Base-by-base conservation (phyloP, 1,284 basidiomycete species). In the Trametes hirsuta region DNA sequence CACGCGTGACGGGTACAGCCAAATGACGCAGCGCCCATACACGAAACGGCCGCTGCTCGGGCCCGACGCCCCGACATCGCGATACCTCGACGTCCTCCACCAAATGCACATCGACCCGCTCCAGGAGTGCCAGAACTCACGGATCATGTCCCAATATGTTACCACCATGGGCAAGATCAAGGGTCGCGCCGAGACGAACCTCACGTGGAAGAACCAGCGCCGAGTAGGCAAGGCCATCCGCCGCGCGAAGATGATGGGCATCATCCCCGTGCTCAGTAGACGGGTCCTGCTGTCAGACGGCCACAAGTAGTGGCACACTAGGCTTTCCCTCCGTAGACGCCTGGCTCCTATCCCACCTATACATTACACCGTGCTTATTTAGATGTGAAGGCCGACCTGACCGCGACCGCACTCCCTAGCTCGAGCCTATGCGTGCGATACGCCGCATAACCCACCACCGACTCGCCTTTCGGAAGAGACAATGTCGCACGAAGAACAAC, bases 201-300 rank as follows among this genome's bases (percentile, higher is more conserved):
- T 98, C 51, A 95, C 95, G 4, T 84, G 88, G 75, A 88, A 87
- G 74, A 91, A 80, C 64, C 96, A 98, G 75, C 82, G 94, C 46
- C 81, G 81, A 63, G 71, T 98, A 4, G 92, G 88, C 47, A 96
- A 96, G 77, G 93, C 96, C 40, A 91, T 98, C 59, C 86, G 93
- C 58, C 82, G 97, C 57, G 93, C 97, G 54, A 93, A 93, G 75
- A 92, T 90, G 80, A 96, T 98, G 91, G 96, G 96, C 47, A 73
- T 96, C 61, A 85, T 98, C 62, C 91, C 93, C 3, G 71, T 84
- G 45, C 81, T 87, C 68, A 86, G 84, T 72, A 83, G 55, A 47
- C 66, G 69, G 50, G 42, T 51, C 10, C 61, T 70, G 15, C 30
- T 56, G 47, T 22, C 12, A n/a, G 41, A 52, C 18, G 18, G 18